Conservation (phyloP, 2,329 filamentous ascomycete species). For the Parastagonospora avenae region DNA sequence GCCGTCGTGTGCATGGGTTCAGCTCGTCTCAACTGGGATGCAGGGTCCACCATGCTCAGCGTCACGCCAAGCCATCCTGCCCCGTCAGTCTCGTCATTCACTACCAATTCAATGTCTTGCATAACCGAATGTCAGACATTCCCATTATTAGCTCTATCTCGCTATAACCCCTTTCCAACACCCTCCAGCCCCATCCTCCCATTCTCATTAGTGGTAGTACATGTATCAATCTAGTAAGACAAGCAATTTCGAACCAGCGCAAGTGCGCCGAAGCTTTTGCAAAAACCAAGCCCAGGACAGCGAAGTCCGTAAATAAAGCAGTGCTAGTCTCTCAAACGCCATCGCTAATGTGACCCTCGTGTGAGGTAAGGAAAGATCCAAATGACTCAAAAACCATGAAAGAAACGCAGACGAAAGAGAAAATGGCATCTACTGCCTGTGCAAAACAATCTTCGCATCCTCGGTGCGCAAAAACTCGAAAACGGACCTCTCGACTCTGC, state of each 20-base stretch:
- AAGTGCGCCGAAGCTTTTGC: constrained; percentile 1
- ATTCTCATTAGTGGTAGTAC: constrained; percentile 1
- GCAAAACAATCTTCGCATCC: constrained; percentile 42
- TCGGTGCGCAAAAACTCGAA: constrained; percentile 40
- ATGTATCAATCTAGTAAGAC: constrained; percentile 8
- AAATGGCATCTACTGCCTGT: constrained; percentile 16
- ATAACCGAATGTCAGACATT: too few species aligned
- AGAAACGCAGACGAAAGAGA: not conserved
- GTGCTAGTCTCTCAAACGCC: constrained; percentile 22
- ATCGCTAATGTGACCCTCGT: constrained; percentile 24
- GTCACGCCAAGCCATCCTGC: not conserved
- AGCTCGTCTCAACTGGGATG: not conserved
- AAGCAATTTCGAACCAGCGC: not conserved
- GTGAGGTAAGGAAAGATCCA: not conserved
- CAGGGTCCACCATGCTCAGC: not conserved
- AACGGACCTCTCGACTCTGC: constrained; percentile 30
- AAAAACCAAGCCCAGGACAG: constrained; percentile 1
- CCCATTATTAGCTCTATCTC: not conserved
- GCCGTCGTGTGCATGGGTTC: not conserved
- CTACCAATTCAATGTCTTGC: too few species aligned
- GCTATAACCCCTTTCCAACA: not conserved
- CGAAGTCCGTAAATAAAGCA: not conserved
- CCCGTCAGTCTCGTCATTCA: too few species aligned
- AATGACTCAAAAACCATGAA: not conserved
- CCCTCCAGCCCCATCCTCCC: not conserved